Conservation (phyloP, 495 filamentous ascomycete species). For the Xeromyces bisporus region DNA sequence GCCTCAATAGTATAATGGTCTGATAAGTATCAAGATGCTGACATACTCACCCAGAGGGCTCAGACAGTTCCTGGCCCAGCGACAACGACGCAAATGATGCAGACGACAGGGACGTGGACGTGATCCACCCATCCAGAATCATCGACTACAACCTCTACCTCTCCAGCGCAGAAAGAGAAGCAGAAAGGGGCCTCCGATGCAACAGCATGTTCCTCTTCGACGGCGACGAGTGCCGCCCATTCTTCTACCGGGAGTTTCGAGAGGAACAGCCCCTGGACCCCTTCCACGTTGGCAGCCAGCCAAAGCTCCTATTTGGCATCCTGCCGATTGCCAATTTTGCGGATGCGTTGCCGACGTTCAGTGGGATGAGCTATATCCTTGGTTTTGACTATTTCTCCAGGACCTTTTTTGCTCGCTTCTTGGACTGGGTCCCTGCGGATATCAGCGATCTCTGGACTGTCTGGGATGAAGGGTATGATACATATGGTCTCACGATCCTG, state of each 20-base stretch:
- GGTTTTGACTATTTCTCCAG: slow-evolving; percentile 12
- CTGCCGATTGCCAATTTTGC: slow-evolving; percentile 15
- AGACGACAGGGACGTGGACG: neutral
- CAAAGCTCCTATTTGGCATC: slow-evolving; percentile 11
- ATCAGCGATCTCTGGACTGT: slow-evolving; percentile 12
- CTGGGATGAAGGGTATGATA: slow-evolving; percentile 14
- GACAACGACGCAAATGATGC: too few relatives aligned
- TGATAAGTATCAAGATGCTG: too few relatives aligned
- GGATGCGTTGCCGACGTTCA: slow-evolving; percentile 2
- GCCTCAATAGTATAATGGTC: too few relatives aligned
- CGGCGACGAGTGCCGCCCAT: slow-evolving; percentile 10
- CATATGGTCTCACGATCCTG: slow-evolving; percentile 10
- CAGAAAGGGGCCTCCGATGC: slow-evolving; percentile 4
- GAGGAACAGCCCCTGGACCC: slow-evolving; percentile 3
- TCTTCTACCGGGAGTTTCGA: slow-evolving; percentile 10
- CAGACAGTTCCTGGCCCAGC: too few relatives aligned
- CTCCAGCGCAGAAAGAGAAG: slow-evolving; percentile 8
- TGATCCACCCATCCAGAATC: slow-evolving; percentile 16
- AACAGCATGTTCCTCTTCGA: slow-evolving; percentile 12
- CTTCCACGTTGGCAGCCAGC: slow-evolving; percentile 3
- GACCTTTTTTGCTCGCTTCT: slow-evolving; percentile 14
- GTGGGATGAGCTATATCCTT: slow-evolving; percentile 12
- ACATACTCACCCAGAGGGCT: too few relatives aligned
- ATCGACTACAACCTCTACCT: slow-evolving; percentile 24
- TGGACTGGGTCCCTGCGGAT: slow-evolving; percentile 10